Base-by-base conservation (phyloP, 2,329 filamentous ascomycete species). In the Exophiala aquamarina region DNA sequence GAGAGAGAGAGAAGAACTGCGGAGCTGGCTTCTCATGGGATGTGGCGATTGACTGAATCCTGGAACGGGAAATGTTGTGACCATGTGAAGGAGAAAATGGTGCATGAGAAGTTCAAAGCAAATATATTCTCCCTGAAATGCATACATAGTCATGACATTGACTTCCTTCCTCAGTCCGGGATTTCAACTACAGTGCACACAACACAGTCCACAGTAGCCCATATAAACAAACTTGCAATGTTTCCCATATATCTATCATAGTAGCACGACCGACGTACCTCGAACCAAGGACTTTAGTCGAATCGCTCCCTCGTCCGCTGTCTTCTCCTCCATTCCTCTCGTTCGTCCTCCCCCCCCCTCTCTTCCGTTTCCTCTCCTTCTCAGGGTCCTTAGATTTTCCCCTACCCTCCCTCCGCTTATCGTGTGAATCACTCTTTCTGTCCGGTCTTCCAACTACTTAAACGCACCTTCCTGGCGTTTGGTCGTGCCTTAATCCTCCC, bases 371-470 rank as follows among this genome's bases (percentile, higher is more conserved):
- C n/a, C 26, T 31, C 5, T 35, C 38, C 39, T 52, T n/a, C 34
- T 52, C 34, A 31, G 35, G 37, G 36, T 38, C 15, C 49, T 49
- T 17, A 42, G 28, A 44, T 35, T 41, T 38, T 28, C 39, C 49
- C 41, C 40, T 48, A 13, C 45, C 34, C 40, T 49, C 41, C 33
- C 44, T 49, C 45, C 49, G 36, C 45, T 49, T 45, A 20, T 49
- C 41, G 41, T 41, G 20, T 26, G 15, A 44, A 45, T 45, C 29
- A 45, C 47, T 49, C 38, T 29, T 47, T 45, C 18, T 47, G 28
- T 46, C 40, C 28, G 15, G 40, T 44, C 36, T 48, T 41, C 49
- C 49, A 14, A 47, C 43, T n/a, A n/a, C n/a, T n/a, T n/a, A n/a
- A n/a, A n/a, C n/a, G n/a, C n/a, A n/a, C n/a, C n/a, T n/a, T n/a